Evolutionary conservation across 495 filamentous ascomycete genomes (phyloP).

Genomic region (Penicillium cataractarum): DNA sequence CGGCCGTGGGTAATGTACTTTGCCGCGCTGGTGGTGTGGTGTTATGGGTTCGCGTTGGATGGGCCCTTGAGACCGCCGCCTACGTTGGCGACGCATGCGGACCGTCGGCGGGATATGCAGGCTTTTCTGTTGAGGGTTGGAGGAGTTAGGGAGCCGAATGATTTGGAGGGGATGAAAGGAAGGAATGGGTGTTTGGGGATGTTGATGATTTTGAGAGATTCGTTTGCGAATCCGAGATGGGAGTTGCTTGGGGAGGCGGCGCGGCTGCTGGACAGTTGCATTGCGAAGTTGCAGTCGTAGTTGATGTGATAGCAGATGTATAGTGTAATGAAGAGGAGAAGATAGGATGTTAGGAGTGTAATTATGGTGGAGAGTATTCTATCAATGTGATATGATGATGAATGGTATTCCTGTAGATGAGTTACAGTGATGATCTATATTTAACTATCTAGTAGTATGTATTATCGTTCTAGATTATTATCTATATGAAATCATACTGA

Average conservation of each 20-base stretch:
- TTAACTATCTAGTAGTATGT: too few relatives aligned
- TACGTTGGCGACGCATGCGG: slow-evolving; percentile 57
- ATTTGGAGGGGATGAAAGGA: slow-evolving; percentile 72
- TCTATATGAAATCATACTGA: too few relatives aligned
- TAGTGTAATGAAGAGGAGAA: not conserved
- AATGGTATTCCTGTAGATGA: too few relatives aligned
- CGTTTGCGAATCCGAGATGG: slow-evolving; percentile 84
- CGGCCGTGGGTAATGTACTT: slow-evolving; percentile 98
- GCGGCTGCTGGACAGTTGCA: slow-evolving; percentile 77
- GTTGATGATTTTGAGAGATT: slow-evolving; percentile 78
- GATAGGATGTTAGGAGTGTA: too few relatives aligned
- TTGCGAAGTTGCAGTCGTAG: slow-evolving; percentile 56
- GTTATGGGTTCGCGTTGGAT: slow-evolving; percentile 90
- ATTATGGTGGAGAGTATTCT: not conserved
- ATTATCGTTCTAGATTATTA: too few relatives aligned
- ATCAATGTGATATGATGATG: not conserved
- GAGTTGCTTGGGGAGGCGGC: slow-evolving; percentile 88
- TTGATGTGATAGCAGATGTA: not conserved
- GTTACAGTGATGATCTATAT: too few relatives aligned
- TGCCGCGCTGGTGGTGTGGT: slow-evolving; percentile 90
- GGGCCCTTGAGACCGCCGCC: slow-evolving; percentile 65
- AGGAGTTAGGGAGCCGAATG: slow-evolving; percentile 76
- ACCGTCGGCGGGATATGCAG: slow-evolving; percentile 78
- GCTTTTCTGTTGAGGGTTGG: slow-evolving; percentile 74
- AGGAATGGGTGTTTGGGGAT: slow-evolving; percentile 84